These are phyloP conservation scores for Lasiosphaeris hirsuta DNA, from an alignment of 495 filamentous ascomycete species.

Conservation along the genomic window DNA sequence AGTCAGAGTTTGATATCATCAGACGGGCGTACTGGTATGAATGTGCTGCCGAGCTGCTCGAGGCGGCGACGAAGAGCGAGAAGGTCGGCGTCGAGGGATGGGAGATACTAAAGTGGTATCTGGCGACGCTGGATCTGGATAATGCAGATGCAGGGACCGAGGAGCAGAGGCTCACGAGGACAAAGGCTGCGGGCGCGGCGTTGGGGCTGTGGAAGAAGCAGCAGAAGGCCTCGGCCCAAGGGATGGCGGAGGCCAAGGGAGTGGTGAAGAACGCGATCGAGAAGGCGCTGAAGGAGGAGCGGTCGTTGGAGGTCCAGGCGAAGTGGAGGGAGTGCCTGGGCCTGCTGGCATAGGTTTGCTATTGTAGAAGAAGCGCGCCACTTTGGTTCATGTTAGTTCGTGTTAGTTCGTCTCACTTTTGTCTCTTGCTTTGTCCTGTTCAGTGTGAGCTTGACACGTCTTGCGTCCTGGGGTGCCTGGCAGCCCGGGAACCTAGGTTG, in stretches of 20 bases:
- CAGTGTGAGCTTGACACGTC: no score
- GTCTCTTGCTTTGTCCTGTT: no score
- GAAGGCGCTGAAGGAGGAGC: slow-evolving; percentile 33
- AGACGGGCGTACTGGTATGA: slow-evolving; percentile 36
- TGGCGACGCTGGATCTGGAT: slow-evolving; percentile 36
- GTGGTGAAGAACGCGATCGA: slow-evolving; percentile 24
- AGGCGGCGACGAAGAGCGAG: slow-evolving; percentile 24
- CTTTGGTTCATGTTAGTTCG: not conserved
- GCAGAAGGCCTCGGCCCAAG: slow-evolving; percentile 12
- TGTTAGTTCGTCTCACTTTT: no score
- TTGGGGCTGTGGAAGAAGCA: slow-evolving; percentile 28
- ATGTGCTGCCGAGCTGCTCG: slow-evolving; percentile 27
- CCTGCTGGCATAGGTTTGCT: slow-evolving; percentile 8
- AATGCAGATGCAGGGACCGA: slow-evolving; percentile 36
- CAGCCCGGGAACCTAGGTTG: slow-evolving; percentile 2
- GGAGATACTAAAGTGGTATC: slow-evolving; percentile 32
- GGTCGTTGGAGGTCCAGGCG: slow-evolving; percentile 43
- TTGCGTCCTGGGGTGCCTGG: no score
- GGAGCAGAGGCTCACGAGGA: slow-evolving; percentile 36
- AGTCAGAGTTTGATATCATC: slow-evolving; percentile 23
- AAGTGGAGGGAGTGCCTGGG: slow-evolving; percentile 27
- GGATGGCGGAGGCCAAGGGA: slow-evolving; percentile 7
- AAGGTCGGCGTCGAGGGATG: slow-evolving; percentile 7
- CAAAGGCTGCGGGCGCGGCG: slow-evolving; percentile 34
- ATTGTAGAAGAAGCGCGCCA: not conserved